Conservation (phyloP, 768 basidiomycete genomes). For the Mycena polygramma region DNA sequence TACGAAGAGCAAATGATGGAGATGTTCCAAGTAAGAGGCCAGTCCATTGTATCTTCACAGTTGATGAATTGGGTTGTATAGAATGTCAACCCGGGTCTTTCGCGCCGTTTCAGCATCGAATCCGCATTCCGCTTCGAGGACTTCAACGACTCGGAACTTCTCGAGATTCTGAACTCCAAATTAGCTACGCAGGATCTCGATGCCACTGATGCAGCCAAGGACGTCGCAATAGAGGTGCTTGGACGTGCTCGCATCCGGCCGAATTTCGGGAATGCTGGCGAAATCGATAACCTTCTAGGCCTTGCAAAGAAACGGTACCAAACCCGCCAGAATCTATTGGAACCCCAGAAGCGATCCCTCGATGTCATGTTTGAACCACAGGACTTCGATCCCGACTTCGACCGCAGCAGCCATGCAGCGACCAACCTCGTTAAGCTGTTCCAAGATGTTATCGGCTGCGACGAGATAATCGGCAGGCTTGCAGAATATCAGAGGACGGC, state of each 20-base stretch:
- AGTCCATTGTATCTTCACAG: background rate
- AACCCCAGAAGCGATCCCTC: conserved; percentile 41
- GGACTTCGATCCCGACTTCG: conserved; percentile 76
- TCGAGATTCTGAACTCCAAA: conserved; percentile 66
- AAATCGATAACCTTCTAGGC: conserved; percentile 71
- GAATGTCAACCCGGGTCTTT: conserved; percentile 79
- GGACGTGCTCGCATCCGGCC: conserved; percentile 59
- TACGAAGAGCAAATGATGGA: conserved; percentile 77
- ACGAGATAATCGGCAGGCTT: conserved; percentile 64
- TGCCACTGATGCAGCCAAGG: conserved; percentile 70
- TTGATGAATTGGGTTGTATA: conserved; percentile 39
- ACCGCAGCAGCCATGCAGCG: conserved; percentile 62
- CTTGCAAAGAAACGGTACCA: conserved; percentile 64
- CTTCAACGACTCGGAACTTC: conserved; percentile 67
- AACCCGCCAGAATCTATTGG: conserved; percentile 46
- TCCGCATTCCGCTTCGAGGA: conserved; percentile 79
- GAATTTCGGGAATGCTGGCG: conserved; percentile 77
- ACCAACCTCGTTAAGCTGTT: conserved; percentile 69
- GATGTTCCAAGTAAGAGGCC: conserved; percentile 74
- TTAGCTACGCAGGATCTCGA: conserved; percentile 68
- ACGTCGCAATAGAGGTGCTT: conserved; percentile 65
- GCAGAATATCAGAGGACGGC: conserved; percentile 66
- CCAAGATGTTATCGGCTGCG: conserved; percentile 73
- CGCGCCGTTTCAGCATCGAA: conserved; percentile 77
- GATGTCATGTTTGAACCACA: conserved; percentile 66